Percentiles rank a stretch among this genome's conserved stretches.
Evolutionary conservation across 306 rosid species (phyloP).

Genomic region (Vigna unguiculata): DNA sequence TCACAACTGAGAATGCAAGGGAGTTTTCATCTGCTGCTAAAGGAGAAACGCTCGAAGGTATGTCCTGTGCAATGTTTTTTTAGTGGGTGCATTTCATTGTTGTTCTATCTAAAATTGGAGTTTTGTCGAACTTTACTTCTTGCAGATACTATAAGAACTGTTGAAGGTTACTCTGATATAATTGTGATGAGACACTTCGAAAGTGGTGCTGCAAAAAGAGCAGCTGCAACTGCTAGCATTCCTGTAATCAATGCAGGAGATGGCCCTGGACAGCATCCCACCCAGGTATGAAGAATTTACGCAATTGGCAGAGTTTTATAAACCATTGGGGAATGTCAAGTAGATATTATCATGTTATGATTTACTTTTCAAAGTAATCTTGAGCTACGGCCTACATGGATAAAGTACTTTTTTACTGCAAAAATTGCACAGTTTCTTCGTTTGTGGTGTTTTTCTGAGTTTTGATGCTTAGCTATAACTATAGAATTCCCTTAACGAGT

Average conservation of each 20-base stretch:
- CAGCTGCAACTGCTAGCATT: conserved; percentile 80
- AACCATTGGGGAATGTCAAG: conserved; percentile 1
- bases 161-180: conserved; percentile 92
- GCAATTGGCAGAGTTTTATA: neutral
- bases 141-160: conserved; percentile 86
- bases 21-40: conserved; percentile 96
- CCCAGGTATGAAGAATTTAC: conserved; percentile 64
- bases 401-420: neutral
- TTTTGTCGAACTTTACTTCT: conserved; percentile 39
- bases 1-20: conserved; percentile 94
- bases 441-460: conserved; percentile 23
- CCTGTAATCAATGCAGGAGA: conserved; percentile 97
- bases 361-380: conserved; percentile 4
- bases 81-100: conserved; percentile 12
- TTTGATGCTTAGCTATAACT: neutral
- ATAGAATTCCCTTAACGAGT: too few relatives aligned
- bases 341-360: neutral
- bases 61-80: conserved; percentile 1
- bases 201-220: conserved; percentile 94
- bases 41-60: conserved; percentile 97
- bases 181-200: conserved; percentile 95
- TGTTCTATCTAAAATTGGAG: conserved; percentile 12
- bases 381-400: neutral
- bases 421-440: conserved; percentile 26
- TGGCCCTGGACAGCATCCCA: conserved; percentile 97